These are phyloP conservation scores for Tuber melanosporum DNA, from an alignment of 495 filamentous ascomycete species.

Conservation along the genomic window DNA sequence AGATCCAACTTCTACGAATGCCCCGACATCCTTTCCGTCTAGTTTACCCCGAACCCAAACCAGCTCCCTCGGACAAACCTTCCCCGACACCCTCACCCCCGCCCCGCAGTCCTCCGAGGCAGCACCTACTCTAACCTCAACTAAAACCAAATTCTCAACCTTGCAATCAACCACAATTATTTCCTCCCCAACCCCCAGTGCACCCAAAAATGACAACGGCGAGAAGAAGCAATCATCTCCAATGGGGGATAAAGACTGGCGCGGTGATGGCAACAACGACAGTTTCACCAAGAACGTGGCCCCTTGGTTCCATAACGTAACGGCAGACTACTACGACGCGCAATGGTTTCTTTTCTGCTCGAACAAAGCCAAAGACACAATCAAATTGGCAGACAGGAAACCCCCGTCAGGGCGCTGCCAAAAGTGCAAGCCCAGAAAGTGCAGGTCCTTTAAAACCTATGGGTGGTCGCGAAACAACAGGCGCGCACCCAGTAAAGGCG, in stretches of 20 bases:
- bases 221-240: neutral
- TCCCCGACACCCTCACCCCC: neutral
- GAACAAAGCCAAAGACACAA: neutral
- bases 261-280: neutral
- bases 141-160: neutral
- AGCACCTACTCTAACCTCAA: neutral
- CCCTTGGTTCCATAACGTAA: neutral
- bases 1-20: neutral
- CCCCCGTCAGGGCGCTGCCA: neutral
- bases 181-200: neutral
- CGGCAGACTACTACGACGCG: rapidly evolving
- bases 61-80: too few species aligned
- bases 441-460: neutral
- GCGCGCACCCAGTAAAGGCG: too few species aligned
- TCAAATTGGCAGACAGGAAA: neutral
- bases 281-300: neutral
- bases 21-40: too few species aligned
- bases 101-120: too few species aligned
- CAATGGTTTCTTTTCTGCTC: neutral
- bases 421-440: neutral
- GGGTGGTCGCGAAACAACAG: too few species aligned
- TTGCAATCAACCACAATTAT: neutral
- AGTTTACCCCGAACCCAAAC: too few species aligned
- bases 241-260: too few species aligned
- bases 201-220: neutral